phyloP scores from a whole-genome alignment of 2,329 filamentous ascomycete genomes.

The Cercospora zeina region DNA sequence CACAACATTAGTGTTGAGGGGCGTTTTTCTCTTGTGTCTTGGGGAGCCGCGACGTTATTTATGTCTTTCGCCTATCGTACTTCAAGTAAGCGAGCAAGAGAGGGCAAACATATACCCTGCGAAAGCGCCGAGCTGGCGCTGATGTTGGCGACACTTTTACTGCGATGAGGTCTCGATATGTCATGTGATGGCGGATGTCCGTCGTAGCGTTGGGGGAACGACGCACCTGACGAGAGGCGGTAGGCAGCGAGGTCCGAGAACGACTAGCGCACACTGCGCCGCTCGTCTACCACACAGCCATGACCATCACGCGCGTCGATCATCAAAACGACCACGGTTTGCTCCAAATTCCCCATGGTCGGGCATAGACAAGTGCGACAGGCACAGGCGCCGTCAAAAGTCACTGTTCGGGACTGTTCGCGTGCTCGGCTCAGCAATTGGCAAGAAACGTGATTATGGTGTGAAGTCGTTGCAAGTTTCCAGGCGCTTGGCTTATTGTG shows the following conservation, averaged over 20 bases:
- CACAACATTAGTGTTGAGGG: constrained; percentile 10
- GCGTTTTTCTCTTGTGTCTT: not conserved
- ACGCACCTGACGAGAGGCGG: constrained; percentile 1
- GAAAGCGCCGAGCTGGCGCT: not conserved
- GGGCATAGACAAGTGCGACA: constrained; percentile 12
- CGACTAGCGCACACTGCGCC: constrained; percentile 1
- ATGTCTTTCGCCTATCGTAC: not conserved
- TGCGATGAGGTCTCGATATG: not conserved
- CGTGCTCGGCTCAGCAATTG: not conserved
- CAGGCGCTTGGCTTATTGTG: constrained; percentile 8
- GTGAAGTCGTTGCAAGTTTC: constrained; percentile 5
- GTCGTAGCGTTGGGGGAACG: not conserved
- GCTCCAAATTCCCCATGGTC: not conserved
- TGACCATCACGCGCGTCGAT: not conserved
- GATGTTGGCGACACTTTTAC: not conserved
- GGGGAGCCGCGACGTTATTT: constrained; percentile 8
- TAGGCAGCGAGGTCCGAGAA: not conserved
- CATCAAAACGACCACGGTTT: not conserved
- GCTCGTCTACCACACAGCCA: constrained; percentile 1
- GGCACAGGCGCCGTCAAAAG: constrained; percentile 9
- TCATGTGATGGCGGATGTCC: not conserved
- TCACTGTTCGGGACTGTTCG: constrained; percentile 10
- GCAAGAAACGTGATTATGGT: not conserved
- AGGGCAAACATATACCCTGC: not conserved
- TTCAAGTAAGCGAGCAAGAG: constrained; percentile 3